A percentile compares a stretch with the other conserved stretches of the same genome.
These are phyloP conservation scores for Sporothrix inflata DNA, from an alignment of 2,329 filamentous ascomycete species.

Conservation along the genomic window DNA sequence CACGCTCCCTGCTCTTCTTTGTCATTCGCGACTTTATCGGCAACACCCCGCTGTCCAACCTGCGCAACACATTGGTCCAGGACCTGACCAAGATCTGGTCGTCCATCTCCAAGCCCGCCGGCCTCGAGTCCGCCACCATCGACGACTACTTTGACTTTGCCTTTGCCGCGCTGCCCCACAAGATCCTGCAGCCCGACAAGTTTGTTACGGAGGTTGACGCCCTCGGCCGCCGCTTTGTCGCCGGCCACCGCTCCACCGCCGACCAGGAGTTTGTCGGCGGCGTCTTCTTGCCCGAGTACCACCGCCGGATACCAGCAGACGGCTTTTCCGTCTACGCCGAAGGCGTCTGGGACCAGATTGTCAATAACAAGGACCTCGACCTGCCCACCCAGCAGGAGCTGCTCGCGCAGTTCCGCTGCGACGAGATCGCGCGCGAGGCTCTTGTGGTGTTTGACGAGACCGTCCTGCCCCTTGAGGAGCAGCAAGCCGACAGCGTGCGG, in stretches of 20 bases:
- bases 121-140: conserved; percentile 85
- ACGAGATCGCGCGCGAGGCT: conserved; percentile 92
- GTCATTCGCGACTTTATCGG: conserved; percentile 97
- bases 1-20: conserved; percentile 93
- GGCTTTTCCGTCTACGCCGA: conserved; percentile 94
- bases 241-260: conserved; percentile 69
- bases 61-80: conserved; percentile 86
- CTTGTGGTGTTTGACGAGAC: conserved; percentile 78
- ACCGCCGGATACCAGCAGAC: conserved; percentile 92
- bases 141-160: conserved; percentile 99
- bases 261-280: conserved; percentile 77
- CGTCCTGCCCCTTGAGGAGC: conserved; percentile 83
- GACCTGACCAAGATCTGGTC: conserved; percentile 92
- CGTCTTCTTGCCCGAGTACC: conserved; percentile 91
- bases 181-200: conserved; percentile 91
- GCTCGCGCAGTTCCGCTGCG: conserved; percentile 94
- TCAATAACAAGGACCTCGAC: conserved; percentile 97
- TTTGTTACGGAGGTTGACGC: conserved; percentile 80
- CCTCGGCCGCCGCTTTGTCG: conserved; percentile 78
- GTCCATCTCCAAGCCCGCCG: conserved; percentile 86
- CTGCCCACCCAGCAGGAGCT: conserved; percentile 96
- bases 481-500: conserved; percentile 74
- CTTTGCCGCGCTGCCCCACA: conserved; percentile 93
- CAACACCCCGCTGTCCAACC: conserved; percentile 84
- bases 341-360: conserved; percentile 97